phyloP scores from a whole-genome alignment of 108 stramenopile genomes.

The Cyclotella kingstonii region DNA sequence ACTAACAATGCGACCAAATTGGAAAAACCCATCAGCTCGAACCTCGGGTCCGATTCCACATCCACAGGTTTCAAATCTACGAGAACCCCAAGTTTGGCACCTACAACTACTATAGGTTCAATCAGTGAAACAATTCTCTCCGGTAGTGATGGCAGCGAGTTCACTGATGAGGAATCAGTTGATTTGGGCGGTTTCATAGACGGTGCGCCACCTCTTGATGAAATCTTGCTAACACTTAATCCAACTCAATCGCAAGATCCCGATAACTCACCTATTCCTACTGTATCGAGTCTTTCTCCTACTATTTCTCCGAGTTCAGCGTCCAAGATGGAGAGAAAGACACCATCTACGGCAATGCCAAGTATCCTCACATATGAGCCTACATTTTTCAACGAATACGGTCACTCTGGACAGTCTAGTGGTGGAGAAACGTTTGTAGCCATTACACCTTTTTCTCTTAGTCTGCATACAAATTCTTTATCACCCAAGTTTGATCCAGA shows the following conservation, averaged over 20 bases:
- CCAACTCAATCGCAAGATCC: background rate
- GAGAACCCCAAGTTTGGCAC: too few relatives aligned
- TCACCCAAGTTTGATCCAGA: slow-evolving; percentile 16
- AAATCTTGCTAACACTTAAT: background rate
- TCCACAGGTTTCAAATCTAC: too few relatives aligned
- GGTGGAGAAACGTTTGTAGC: slow-evolving; percentile 5
- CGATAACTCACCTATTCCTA: background rate
- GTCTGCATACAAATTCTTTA: slow-evolving; percentile 1
- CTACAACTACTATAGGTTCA: too few relatives aligned
- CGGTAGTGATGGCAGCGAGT: background rate
- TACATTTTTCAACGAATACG: background rate
- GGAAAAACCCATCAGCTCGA: too few relatives aligned
- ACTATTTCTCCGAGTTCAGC: too few relatives aligned
- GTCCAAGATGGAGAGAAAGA: background rate
- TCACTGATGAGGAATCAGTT: background rate
- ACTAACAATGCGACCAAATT: too few relatives aligned
- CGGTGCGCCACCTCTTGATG: background rate
- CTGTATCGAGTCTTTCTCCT: background rate
- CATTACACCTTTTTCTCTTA: slow-evolving; percentile 20
- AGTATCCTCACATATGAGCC: slow-evolving; percentile 18
- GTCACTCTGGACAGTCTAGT: background rate
- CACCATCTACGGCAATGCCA: background rate
- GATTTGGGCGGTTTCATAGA: background rate
- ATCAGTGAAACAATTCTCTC: too few relatives aligned
- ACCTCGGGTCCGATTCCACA: too few relatives aligned